Conservation (phyloP, 768 basidiomycete species). For the Trametes cinnabarina region DNA sequence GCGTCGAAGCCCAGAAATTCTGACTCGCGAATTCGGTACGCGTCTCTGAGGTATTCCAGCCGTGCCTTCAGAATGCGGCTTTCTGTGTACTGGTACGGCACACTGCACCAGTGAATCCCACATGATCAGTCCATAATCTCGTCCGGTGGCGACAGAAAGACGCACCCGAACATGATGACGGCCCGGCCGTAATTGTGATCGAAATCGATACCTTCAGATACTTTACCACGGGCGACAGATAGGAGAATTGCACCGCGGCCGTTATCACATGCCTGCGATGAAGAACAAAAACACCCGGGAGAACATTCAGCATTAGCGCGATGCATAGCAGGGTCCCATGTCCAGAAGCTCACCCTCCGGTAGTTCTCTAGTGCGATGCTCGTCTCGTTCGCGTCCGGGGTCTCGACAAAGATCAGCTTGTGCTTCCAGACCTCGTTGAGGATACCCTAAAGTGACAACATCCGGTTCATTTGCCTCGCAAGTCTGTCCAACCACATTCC, state of each 20-base stretch:
- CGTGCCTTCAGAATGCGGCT: conserved; percentile 96
- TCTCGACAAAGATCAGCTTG: conserved; percentile 99
- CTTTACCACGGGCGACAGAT: conserved; percentile 97
- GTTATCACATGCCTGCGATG: conserved; percentile 88
- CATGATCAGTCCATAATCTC: not conserved
- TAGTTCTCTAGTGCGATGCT: conserved; percentile 98
- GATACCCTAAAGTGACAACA: conserved; percentile 66
- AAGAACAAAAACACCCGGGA: not conserved
- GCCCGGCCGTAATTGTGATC: conserved; percentile 99
- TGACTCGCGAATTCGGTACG: conserved; percentile 96
- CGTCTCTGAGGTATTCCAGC: conserved; percentile 95
- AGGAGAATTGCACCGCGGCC: conserved; percentile 94
- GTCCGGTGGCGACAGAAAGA: conserved; percentile 18
- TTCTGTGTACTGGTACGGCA: conserved; percentile 98
- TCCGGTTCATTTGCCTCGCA: not conserved
- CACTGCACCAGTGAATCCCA: conserved; percentile 43
- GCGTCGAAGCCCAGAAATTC: conserved; percentile 99
- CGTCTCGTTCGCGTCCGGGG: conserved; percentile 98
- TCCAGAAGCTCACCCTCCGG: conserved; percentile 61
- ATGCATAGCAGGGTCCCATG: not conserved
- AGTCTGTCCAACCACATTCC: conserved; percentile 17
- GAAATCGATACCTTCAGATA: conserved; percentile 99
- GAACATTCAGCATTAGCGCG: not conserved
- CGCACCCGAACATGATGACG: conserved; percentile 98
- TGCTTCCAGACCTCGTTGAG: conserved; percentile 99